Conservation (phyloP, 805 yeast species). For the Hanseniaspora hatyaiensis region DNA sequence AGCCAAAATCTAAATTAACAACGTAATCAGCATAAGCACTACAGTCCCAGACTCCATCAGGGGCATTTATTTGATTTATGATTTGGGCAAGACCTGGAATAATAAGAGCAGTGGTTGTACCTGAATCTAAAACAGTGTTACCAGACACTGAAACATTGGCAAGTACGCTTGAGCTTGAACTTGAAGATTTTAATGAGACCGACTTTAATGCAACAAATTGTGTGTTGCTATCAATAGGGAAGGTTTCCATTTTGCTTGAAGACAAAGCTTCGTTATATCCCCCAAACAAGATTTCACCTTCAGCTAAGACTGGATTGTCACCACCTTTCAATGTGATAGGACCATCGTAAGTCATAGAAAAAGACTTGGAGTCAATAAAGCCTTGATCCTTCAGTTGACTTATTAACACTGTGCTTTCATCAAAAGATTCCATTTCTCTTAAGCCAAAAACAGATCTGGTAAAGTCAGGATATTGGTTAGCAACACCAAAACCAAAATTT, state of each 20-base stretch:
- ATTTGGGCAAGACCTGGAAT: conserved; percentile 3
- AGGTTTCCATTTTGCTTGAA: not conserved
- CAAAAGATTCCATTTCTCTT: conserved; percentile 13
- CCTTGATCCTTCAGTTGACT: not conserved
- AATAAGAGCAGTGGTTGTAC: conserved; percentile 13
- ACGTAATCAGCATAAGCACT: conserved; percentile 9
- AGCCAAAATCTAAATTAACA: conserved; percentile 1
- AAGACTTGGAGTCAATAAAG: conserved; percentile 3
- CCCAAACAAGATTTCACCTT: conserved; percentile 16
- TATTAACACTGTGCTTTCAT: not conserved
- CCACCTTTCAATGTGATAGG: conserved; percentile 7
- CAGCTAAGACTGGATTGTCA: conserved; percentile 2
- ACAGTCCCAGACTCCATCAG: conserved; percentile 12
- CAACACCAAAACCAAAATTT: conserved; percentile 14
- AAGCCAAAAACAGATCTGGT: conserved; percentile 15
- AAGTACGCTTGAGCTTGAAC: not conserved
- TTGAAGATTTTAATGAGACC: not conserved
- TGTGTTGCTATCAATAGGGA: conserved; percentile 2
- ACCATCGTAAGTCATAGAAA: conserved; percentile 13
- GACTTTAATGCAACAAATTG: not conserved
- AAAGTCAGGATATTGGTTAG: conserved; percentile 9
- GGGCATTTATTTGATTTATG: not conserved
- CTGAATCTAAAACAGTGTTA: conserved; percentile 13
- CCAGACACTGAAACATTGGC: conserved; percentile 3
- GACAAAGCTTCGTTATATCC: conserved; percentile 9